Base-by-base conservation (phyloP, 768 basidiomycete species). In the Russula lepida region DNA sequence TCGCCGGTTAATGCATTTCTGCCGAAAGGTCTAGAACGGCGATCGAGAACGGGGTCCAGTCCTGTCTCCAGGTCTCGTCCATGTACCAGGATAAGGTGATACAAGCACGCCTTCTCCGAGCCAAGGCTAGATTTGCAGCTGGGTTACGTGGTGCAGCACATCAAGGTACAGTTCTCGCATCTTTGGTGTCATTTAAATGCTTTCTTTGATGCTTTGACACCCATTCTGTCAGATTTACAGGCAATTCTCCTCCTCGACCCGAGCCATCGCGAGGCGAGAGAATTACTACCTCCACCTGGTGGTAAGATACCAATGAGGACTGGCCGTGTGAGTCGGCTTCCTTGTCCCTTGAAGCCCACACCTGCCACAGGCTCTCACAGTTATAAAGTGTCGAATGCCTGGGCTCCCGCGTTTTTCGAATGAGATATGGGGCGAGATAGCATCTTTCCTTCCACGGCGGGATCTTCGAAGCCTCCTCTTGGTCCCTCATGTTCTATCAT, bases 11-110 rank as follows among this genome's bases (percentile, higher is more conserved):
- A 21, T 17, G 19, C 21, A 12, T 44, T 43, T 51, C n/a, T 52
- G 54, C 63, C 57, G 35, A 63, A 47, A 81, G 79, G 53, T 82
- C 79, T 71, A 81, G 81, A 73, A 79, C 79, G 11, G 76, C 82
- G 67, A 81, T 87, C 73, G 86, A 89, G 75, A 88, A 87, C 69
- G 85, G 84, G 50, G 83, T 86, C 60, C 84, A 86, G 71, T 86
- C 85, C 4, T 84, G 84, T 64, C 75, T 89, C 44, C 78, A 81
- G 64, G 77, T 87, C 53, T 74, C 78, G 19, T 79, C 79, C 12
- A 73, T 83, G 46, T 75, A 79, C 43, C 71, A 79, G 11, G 75
- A 78, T 67, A 81, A 78, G 54, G 71, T 80, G 9, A 81, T 83
- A 23, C 81, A 79, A 68, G 85, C 85, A 54, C 80, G 83, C 62